These are phyloP conservation scores for Boletus vinaceobasis DNA, from an alignment of 768 basidiomycete genomes.

Conservation along the genomic window DNA sequence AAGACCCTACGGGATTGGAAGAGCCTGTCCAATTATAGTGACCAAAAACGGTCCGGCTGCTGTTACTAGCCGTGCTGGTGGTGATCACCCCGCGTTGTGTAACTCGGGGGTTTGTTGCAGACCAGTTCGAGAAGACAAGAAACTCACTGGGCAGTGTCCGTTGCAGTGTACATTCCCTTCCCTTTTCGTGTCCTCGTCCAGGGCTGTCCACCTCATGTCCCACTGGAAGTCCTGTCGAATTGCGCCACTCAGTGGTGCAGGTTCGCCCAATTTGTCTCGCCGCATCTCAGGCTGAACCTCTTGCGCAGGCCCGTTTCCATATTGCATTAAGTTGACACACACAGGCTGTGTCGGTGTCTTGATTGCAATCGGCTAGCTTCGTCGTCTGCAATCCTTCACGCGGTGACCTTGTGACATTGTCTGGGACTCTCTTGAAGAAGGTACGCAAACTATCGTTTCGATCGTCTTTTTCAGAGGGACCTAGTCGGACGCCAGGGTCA, in stretches of 20 bases:
- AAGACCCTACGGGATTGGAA: background rate
- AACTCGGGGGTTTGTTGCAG: background rate
- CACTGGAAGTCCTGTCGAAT: background rate
- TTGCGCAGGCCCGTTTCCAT: background rate
- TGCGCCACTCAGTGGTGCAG: background rate
- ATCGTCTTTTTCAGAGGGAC: no score
- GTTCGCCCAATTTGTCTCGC: background rate
- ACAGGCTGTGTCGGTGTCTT: background rate
- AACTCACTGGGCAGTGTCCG: background rate
- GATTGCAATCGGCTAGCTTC: background rate
- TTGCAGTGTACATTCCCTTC: background rate
- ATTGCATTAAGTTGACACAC: background rate
- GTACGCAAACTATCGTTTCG: no score
- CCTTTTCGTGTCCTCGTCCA: background rate
- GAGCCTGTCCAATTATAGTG: background rate
- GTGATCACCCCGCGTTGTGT: background rate
- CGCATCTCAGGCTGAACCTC: background rate
- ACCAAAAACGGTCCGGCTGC: slow-evolving; percentile 7
- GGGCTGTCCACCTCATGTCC: background rate
- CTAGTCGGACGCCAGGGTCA: no score
- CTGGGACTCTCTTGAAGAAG: no score
- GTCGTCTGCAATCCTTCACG: background rate
- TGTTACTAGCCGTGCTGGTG: slow-evolving; percentile 1
- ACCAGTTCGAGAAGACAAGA: background rate
- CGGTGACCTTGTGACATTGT: no score